Base-by-base conservation (phyloP, 129 eudicot genomes). In the Lactuca sativa region DNA sequence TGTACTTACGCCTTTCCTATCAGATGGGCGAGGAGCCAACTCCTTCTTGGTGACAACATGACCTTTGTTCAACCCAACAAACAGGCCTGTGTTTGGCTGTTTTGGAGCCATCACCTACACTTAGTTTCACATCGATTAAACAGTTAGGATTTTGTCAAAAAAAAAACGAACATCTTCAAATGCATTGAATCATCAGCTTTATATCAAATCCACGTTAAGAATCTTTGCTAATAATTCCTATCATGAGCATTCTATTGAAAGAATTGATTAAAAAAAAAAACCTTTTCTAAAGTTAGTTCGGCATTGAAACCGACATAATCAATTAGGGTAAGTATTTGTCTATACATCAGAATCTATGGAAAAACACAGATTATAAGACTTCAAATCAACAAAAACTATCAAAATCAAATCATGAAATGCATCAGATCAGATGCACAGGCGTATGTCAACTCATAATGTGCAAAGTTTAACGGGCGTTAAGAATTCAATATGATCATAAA, bases 51-150 rank as follows among this genome's bases (percentile, higher is more conserved):
- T 89, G 14, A 82, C 88, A 58, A 84, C 71, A 70, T 89, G 96
- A n/a, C 92, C 92, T 71, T 79, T 89, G 84, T 89, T 89, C 67
- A 84, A 58, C 17, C 96, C 96, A 69, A 83, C 90, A 68, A 69
- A 77, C 13, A 86, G 79, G 33, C 92, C 92, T 57, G 92, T 79
- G 31, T 83, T 86, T 47, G 92, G 96, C 89, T 83, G 89, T 70
- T 83, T 85, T 7, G 92, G 89, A 30, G 96, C 92, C 96, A 89
- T 25, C 30, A 25, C 30, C 30, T 89, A 21, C 64, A 78, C 85
- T 81, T 13, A 62, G 64, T 25, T 56, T 40, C 37, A 5, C 40
- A 21, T 59, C 13, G 30, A 14, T 10, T 7, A n/a, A 41, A 44
- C 9, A 16, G 7, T 30, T 25, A 0, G 30, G 30, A 25, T 25